Conservation (phyloP, 2,329 filamentous ascomycete species). For the Hymenotorrendiella dingleyae region DNA sequence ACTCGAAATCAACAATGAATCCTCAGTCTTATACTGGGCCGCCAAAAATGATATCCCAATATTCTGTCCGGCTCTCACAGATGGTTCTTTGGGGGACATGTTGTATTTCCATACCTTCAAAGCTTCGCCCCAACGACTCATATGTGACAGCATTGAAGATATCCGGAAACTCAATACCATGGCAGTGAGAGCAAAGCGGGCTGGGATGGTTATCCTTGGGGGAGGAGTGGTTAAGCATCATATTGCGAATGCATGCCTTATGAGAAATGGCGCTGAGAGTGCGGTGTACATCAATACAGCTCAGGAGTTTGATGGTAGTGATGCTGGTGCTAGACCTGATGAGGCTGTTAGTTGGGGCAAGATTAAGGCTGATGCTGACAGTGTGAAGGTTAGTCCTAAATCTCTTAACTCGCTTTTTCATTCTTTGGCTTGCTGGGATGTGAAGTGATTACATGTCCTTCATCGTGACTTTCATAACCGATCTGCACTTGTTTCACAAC, state of each 20-base stretch:
- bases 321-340: conserved; percentile 89
- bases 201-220: conserved; percentile 92
- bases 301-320: conserved; percentile 95
- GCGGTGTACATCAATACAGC: conserved; percentile 98
- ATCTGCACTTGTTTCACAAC: no score
- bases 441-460: no score
- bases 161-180: conserved; percentile 91
- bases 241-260: conserved; percentile 93
- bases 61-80: conserved; percentile 93
- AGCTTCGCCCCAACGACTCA: conserved; percentile 71
- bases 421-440: conserved; percentile 4
- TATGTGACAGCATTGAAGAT: conserved; percentile 88
- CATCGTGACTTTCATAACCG: no score
- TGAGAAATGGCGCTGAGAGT: conserved; percentile 95
- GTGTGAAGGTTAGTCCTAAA: conserved; percentile 66
- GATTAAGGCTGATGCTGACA: conserved; percentile 82
- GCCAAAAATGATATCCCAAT: conserved; percentile 95
- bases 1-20: conserved; percentile 88
- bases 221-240: conserved; percentile 97
- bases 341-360: conserved; percentile 99
- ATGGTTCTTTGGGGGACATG: conserved; percentile 96
- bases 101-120: conserved; percentile 98
- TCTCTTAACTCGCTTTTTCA: conserved; percentile 1
- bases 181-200: conserved; percentile 76
- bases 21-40: conserved; percentile 90